Percentiles rank a stretch among this genome's conserved stretches.
Evolutionary conservation across 192 early-diverging fungal genomes (phyloP).

Genomic region (Umbelopsis isabellina): DNA sequence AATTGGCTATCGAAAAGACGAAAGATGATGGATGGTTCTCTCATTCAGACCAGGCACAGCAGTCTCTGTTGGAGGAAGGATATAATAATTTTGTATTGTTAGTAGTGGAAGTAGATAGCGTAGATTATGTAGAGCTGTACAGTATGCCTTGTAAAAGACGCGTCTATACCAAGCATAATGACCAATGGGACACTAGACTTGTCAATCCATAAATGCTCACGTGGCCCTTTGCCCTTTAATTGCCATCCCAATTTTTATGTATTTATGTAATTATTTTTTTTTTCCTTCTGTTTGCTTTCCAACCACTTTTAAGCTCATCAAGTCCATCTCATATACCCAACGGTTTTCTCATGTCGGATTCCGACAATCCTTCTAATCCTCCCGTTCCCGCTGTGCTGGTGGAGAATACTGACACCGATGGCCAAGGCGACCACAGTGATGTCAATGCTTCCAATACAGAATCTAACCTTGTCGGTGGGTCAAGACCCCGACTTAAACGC

Average conservation of each 20-base stretch:
- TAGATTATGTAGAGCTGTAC: constrained; percentile 30
- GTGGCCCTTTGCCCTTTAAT: neutral
- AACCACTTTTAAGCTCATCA: too few relatives aligned
- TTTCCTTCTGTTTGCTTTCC: neutral
- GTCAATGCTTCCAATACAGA: constrained; percentile 10
- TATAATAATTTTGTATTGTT: constrained; percentile 42
- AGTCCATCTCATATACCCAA: neutral
- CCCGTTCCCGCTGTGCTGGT: neutral
- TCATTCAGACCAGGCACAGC: constrained; percentile 22
- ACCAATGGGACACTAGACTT: neutral
- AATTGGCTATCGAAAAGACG: constrained; percentile 22
- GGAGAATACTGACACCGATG: constrained; percentile 2
- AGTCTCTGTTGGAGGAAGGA: constrained; percentile 27
- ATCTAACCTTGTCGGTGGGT: neutral
- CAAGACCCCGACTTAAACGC: constrained; percentile 5
- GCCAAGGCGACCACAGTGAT: constrained; percentile 16
- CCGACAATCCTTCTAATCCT: constrained; percentile 12
- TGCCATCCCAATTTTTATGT: neutral
- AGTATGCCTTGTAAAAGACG: constrained; percentile 4
- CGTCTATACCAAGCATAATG: constrained; percentile 1
- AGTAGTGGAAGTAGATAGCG: constrained; percentile 37
- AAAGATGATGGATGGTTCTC: constrained; percentile 19
- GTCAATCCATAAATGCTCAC: constrained; percentile 13
- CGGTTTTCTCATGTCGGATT: constrained; percentile 4
- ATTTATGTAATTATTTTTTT: neutral